Evolutionary conservation across 202 grass and related monocot genomes (phyloP).

Genomic region (Dendrocalamus latiflorus): DNA sequence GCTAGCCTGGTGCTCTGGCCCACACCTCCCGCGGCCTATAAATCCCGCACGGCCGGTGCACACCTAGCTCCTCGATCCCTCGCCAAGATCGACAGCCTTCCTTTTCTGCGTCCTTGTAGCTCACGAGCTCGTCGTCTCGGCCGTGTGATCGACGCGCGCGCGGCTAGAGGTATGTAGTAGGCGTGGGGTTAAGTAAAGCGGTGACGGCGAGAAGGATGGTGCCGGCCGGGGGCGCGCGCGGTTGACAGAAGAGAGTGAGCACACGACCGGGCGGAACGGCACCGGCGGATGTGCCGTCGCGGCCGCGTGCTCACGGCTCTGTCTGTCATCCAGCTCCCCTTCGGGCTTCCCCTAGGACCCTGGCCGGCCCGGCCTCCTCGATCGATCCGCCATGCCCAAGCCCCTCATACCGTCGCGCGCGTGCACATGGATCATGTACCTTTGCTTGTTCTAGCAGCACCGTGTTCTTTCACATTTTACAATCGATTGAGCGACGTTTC

Average conservation of each 20-base stretch:
- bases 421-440: background rate
- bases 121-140: background rate
- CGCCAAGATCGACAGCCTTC: background rate
- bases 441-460: background rate
- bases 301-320: conserved; percentile 65
- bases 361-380: background rate
- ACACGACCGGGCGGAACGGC: conserved; percentile 52
- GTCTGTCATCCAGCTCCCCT: conserved; percentile 37
- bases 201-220: background rate
- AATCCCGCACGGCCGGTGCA: conserved; percentile 21
- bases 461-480: background rate
- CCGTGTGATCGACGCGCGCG: background rate
- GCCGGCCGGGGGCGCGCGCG: conserved; percentile 20
- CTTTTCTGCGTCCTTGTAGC: background rate
- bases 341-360: background rate
- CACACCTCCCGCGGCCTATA: conserved; percentile 34
- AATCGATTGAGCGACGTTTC: background rate
- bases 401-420: background rate
- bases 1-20: background rate
- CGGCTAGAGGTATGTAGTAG: background rate
- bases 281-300: conserved; percentile 52
- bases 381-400: background rate
- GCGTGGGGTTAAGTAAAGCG: background rate
- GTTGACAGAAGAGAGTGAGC: conserved; percentile 79
- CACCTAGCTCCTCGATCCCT: background rate